Evolutionary conservation across 352 stramenopile species (phyloP), one percentile per base, ranked within the genome.

Genomic region (Achlya hypogyna): DNA sequence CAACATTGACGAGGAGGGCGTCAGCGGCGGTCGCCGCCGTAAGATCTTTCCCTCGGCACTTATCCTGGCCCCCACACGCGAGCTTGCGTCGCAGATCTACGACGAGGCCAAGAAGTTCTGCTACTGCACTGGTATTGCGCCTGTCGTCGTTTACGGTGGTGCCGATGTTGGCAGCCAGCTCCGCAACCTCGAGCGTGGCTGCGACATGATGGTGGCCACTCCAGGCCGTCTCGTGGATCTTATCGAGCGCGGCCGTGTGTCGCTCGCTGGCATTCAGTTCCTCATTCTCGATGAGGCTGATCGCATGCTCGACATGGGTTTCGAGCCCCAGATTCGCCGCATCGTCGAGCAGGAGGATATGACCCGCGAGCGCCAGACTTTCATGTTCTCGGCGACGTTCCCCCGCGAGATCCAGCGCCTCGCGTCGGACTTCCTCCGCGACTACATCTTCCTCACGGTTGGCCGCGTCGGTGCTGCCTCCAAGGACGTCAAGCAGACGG

Each of bases 361-460:
- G 96, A 92, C 96, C 5, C 83, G 76, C 72, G 96, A 98, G 51
- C 86, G 97, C 43, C 97, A 99, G 78, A 99, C 96, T 27, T 98
- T 99, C 79, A 98, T 99, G 96, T 99, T 99, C 75, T 98, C 84
- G 74, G 98, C 98, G 1, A 99, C 98, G n/a, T 99, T 99, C 80
- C 97, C 97, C 12, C 81, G 88, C 25, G 93, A 98, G 71, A 98
- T 98, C 66, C 94, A 98, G 82, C 86, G 89, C 29, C 79, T 98
- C 5, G 98, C 98, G 1, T 88, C 86, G 23, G 97, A 99, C 74
- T 99, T 99, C 77, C 77, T 99, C 76, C 75, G 87, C 35, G 93
- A 99, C 76, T 99, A 99, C 77, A 96, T 99, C 72, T 99, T 99
- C 78, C 74, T 99, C 34, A 98, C 96, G 18, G 96, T 99, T 9